Evolutionary conservation across 306 rosid species (phyloP).

Genomic region (Quercus parvula): DNA sequence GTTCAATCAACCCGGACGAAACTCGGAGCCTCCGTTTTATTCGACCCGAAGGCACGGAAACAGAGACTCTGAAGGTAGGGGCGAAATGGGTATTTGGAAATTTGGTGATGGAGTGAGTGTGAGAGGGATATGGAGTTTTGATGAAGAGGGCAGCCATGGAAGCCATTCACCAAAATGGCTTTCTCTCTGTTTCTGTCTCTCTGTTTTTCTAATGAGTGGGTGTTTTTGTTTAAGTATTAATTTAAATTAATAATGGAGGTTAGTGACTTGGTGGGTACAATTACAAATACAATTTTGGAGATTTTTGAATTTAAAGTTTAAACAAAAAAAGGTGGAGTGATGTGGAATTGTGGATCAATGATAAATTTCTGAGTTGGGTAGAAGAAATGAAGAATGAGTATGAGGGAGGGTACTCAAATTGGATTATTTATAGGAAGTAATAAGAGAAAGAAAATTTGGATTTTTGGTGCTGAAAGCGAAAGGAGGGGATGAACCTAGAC

Average conservation of each 20-base stretch:
- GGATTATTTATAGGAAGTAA: background rate
- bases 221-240: background rate
- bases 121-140: conserved; percentile 37
- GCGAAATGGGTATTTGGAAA: conserved; percentile 40
- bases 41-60: conserved; percentile 1
- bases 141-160: conserved; percentile 71
- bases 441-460: background rate
- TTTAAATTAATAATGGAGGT: background rate
- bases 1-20: conserved; percentile 76
- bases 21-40: conserved; percentile 37
- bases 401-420: background rate
- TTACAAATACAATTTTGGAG: too few relatives aligned
- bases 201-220: background rate
- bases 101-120: conserved; percentile 35
- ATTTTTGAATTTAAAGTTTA: too few relatives aligned
- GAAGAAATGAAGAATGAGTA: too few relatives aligned
- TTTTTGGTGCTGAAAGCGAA: background rate
- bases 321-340: background rate
- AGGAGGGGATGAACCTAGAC: conserved; percentile 46
- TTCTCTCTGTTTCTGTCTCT: too few relatives aligned
- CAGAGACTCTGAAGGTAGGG: conserved; percentile 31
- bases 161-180: conserved; percentile 61
- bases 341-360: too few relatives aligned
- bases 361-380: too few relatives aligned
- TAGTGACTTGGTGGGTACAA: background rate